A percentile compares a stretch with the other conserved stretches of the same genome.
These are phyloP conservation scores for Spiraea crenata DNA, from an alignment of 331 rosid genomes.

Conservation along the genomic window DNA sequence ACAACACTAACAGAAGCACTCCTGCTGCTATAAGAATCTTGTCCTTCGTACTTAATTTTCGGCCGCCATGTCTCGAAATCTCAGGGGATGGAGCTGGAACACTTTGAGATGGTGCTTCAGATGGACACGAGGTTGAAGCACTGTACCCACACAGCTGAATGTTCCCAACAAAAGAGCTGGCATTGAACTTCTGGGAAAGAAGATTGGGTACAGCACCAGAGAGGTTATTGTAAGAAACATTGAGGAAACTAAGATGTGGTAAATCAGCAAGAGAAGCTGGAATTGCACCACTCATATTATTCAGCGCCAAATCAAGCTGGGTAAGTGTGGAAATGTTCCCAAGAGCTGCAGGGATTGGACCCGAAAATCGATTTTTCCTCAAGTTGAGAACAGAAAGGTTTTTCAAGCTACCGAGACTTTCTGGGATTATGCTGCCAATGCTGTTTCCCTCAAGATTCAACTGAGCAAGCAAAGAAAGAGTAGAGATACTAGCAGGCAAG, in stretches of 20 bases:
- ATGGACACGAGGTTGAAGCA: conserved; percentile 58
- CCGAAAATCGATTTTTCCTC: conserved; percentile 53
- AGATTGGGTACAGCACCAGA: conserved; percentile 72
- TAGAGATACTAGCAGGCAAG: conserved; percentile 44
- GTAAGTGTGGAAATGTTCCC: conserved; percentile 62
- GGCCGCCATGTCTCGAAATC: conserved; percentile 33
- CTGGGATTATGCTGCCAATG: conserved; percentile 44
- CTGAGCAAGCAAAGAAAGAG: conserved; percentile 41
- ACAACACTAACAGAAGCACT: conserved; percentile 52
- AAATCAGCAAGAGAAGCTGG: conserved; percentile 57
- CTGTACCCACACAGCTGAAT: conserved; percentile 74
- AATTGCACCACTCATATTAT: conserved; percentile 70
- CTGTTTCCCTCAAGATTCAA: conserved; percentile 52
- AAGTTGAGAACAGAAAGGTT: conserved; percentile 64
- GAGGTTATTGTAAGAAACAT: conserved; percentile 79
- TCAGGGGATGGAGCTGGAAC: conserved; percentile 37
- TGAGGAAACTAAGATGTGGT: conserved; percentile 45
- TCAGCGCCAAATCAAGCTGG: conserved; percentile 68
- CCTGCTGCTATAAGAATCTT: conserved; percentile 84
- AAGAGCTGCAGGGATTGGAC: conserved; percentile 57
- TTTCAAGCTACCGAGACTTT: conserved; percentile 39
- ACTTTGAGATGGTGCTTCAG: conserved; percentile 51
- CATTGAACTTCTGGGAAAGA: conserved; percentile 63
- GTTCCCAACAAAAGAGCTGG: conserved; percentile 78
- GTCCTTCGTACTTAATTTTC: conserved; percentile 68